Conservation (phyloP, 1,284 basidiomycete genomes). For the Apiotrichum gamsii region DNA sequence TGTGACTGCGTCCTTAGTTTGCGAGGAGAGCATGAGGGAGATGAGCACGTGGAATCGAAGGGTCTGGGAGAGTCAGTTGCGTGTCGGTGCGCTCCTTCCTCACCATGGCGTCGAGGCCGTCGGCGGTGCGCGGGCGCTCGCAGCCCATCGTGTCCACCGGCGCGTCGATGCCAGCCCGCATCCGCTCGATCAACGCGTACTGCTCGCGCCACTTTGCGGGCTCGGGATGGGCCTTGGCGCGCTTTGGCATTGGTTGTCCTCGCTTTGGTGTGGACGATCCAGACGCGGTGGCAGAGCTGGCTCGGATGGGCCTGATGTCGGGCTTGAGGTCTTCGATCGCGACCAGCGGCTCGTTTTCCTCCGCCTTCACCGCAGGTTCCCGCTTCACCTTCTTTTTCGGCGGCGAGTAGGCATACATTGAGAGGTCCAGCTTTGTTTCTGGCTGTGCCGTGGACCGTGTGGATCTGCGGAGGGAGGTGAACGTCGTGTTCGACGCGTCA, state of each 20-base stretch:
- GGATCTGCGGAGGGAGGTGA: slow-evolving; percentile 19
- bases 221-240: slow-evolving; percentile 59
- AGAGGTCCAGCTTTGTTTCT: slow-evolving; percentile 7
- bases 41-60: slow-evolving; percentile 77
- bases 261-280: slow-evolving; percentile 18
- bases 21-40: slow-evolving; percentile 89
- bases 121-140: slow-evolving; percentile 28
- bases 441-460: slow-evolving; percentile 14
- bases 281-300: no score
- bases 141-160: slow-evolving; percentile 80
- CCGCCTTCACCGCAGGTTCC: neutral
- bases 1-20: slow-evolving; percentile 87
- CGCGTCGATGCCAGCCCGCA: slow-evolving; percentile 65
- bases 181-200: slow-evolving; percentile 68
- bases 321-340: slow-evolving; percentile 6
- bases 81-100: no score
- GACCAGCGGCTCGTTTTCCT: slow-evolving; percentile 4
- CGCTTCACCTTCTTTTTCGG: slow-evolving; percentile 14
- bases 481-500: neutral
- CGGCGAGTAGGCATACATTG: slow-evolving; percentile 17
- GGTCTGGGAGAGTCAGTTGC: no score
- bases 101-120: slow-evolving; percentile 63
- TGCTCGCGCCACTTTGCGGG: slow-evolving; percentile 67
- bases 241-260: slow-evolving; percentile 53
- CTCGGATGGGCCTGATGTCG: no score